Base-by-base conservation (phyloP, 345 rosid species). In the Eutrema heterophyllum region DNA sequence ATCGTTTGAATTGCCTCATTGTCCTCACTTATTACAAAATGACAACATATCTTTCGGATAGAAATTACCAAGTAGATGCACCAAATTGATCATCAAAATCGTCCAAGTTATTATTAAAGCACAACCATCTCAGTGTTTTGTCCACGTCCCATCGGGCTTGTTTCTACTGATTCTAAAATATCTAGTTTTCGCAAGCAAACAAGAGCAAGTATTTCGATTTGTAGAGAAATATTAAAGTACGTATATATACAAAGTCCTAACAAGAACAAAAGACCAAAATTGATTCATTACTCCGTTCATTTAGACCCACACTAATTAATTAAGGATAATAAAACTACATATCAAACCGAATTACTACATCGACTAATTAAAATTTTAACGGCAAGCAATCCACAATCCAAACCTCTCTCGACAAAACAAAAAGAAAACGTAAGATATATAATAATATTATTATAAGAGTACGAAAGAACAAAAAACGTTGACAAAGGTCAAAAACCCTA, bases 11-110 rank as follows among this genome's bases (percentile, higher is more conserved):
- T 75, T 53, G 30, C 50, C 57, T 58, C 24, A 26, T 67, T 30
- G 43, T 67, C 24, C 50, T 61, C 70, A 55, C 59, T 76, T 68
- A 62, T 76, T 62, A 76, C 74, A 69, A 68, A 15, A 69, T 45
- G 74, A 53, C 74, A 75, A 68, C 27, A 38, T 35, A n/a, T 53
- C 7, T 35, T 45, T 36, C 27, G 18, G 64, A 68, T 52, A 16
- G 11, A 62, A 68, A 45, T 44, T 5, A 58, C 68, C 39, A 32
- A 49, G 32, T 33, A 67, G 13, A 69, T 51, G 63, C 46, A 75
- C 27, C 69, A 75, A 61, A 61, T 53, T 68, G 56, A 68, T 21
- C 24, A 21, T 76, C 43, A 54, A 53, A 41, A 69, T 69, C 75
- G 79, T 76, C 70, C 75, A 76, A 45, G 16, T 69, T 13, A 13